Evolutionary conservation across 202 grass and related monocot genomes (phyloP).

Genomic region (Panicum hallii): DNA sequence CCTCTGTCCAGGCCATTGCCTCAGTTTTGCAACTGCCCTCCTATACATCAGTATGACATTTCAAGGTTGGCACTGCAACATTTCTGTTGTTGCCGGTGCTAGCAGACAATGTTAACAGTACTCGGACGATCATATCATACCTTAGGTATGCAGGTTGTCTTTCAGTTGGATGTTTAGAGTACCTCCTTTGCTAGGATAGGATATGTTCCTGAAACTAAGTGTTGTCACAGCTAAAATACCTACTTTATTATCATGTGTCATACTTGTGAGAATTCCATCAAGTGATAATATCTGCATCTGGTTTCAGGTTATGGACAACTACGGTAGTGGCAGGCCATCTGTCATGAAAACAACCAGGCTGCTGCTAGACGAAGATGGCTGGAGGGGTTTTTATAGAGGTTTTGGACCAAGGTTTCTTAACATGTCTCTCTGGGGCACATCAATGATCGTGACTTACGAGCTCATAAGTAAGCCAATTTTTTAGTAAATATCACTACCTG

Average conservation of each 20-base stretch:
- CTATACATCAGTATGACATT: constrained; percentile 27
- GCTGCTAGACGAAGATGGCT: constrained; percentile 84
- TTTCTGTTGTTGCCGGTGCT: constrained; percentile 20
- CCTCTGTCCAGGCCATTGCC: neutral
- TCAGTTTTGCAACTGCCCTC: neutral
- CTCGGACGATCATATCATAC: constrained; percentile 23
- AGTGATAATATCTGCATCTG: constrained; percentile 13
- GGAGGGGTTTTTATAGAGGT: constrained; percentile 93
- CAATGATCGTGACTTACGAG: constrained; percentile 99
- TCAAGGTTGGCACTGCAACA: neutral
- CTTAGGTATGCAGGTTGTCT: constrained; percentile 25
- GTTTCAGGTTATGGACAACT: constrained; percentile 89
- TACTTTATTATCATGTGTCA: neutral
- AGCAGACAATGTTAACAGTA: constrained; percentile 28
- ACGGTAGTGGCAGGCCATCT: constrained; percentile 75
- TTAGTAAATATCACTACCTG: neutral
- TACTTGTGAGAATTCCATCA: neutral
- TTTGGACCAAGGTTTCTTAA: constrained; percentile 92
- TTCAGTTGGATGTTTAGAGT: neutral
- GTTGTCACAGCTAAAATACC: neutral
- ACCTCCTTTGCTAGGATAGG: neutral
- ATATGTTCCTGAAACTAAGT: neutral
- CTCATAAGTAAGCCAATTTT: constrained; percentile 74
- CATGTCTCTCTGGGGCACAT: constrained; percentile 99
- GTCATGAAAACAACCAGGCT: constrained; percentile 74